A percentile compares a stretch with the other conserved stretches of the same genome.
These are phyloP conservation scores for Monosporozyma yasuniensis DNA, from an alignment of 805 yeast species.

Conservation along the genomic window DNA sequence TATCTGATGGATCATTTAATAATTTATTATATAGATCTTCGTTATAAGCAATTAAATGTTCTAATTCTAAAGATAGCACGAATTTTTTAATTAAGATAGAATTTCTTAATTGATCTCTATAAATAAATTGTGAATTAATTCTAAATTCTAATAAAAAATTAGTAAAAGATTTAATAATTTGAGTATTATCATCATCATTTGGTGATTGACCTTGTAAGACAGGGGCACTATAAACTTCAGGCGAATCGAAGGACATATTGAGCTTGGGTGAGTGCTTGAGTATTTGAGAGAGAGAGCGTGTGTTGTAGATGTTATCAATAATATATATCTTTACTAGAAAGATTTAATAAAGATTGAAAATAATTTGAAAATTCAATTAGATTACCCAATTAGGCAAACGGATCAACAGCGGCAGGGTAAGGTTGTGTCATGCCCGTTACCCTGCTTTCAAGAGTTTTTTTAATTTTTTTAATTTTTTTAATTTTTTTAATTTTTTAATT, in stretches of 20 bases:
- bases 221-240: constrained; percentile 64
- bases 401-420: too few relatives aligned
- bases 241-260: constrained; percentile 65
- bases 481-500: too few relatives aligned
- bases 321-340: too few relatives aligned
- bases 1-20: constrained; percentile 78
- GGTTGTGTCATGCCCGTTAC: too few relatives aligned
- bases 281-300: not conserved
- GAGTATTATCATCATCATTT: constrained; percentile 53
- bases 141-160: constrained; percentile 79
- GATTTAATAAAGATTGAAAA: too few relatives aligned
- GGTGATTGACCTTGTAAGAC: constrained; percentile 80
- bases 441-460: too few relatives aligned
- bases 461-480: too few relatives aligned
- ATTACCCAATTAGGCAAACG: too few relatives aligned
- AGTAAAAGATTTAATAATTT: constrained; percentile 67
- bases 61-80: constrained; percentile 64
- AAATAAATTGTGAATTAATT: constrained; percentile 70
- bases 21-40: constrained; percentile 82
- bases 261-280: not conserved
- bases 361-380: too few relatives aligned
- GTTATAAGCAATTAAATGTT: constrained; percentile 77
- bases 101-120: constrained; percentile 85
- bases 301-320: too few relatives aligned
- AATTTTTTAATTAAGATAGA: constrained; percentile 71